Evolutionary conservation across 2,329 filamentous ascomycete species (phyloP), one percentile per base, ranked within the genome.

Genomic region (Botryotinia convoluta): DNA sequence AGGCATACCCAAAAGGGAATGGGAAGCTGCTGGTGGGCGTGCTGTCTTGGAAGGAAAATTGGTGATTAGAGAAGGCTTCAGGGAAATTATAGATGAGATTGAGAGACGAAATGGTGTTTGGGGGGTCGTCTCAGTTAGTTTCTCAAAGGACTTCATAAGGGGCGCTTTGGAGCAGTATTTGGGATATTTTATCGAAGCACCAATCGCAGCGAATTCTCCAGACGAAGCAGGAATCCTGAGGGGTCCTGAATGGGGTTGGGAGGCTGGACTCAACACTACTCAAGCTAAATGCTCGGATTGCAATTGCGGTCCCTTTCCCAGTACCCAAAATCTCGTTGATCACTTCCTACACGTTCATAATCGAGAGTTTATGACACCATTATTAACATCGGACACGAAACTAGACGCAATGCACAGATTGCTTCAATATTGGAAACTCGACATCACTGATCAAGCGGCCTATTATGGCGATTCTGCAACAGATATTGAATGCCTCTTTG

Each of bases 401-500:
- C 37, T 77, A 32, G 44, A 35, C 37, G 74, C 76, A 3, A 77
- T 79, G 78, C 75, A 72, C 16, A 54, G 70, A 18, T 39, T 79
- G 37, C 18, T 78, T 29, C 26, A 72, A 12, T 20, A 22, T 7
- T 77, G 75, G 76, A 48, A 39, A 2, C 20, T 22, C 20, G 64
- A 59, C 35, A 37, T 35, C 20, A 12, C 61, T 37, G 67, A 51
- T 4, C 70, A 68, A 29, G 44, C 76, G 4, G 68, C 80, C 4
- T 81, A 81, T 73, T 74, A 80, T 60, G 80, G 80, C 4, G 80
- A 81, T 73, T 79, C 78, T 5, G 73, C 72, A 14, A 80, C 78
- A 42, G 80, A 81, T 68, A 69, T 81, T 7, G 79, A 79, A 71
- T 80, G 79, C 64, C 74, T 81, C 42, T 74, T 75, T 14, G 74